A percentile compares a stretch with the other conserved stretches of the same genome.
Conservation (phyloP, 805 yeast species). For the Debaryomyces castellii region DNA sequence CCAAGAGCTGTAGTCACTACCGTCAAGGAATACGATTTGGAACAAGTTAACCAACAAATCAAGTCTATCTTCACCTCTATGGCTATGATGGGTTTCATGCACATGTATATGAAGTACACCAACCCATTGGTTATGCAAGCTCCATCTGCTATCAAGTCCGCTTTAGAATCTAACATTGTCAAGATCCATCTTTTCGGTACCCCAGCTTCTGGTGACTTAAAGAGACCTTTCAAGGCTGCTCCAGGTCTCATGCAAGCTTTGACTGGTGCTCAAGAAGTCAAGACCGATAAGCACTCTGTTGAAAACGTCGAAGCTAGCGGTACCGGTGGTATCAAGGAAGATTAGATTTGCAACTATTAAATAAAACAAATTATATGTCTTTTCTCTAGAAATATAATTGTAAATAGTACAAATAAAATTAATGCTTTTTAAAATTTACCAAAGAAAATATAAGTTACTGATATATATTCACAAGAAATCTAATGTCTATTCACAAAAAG, state of each 20-base stretch:
- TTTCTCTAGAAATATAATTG: neutral
- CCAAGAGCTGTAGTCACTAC: constrained; percentile 83
- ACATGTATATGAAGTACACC: constrained; percentile 93
- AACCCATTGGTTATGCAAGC: constrained; percentile 96
- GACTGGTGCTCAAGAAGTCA: constrained; percentile 61
- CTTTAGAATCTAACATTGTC: constrained; percentile 85
- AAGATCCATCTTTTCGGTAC: constrained; percentile 84
- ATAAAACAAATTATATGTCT: neutral
- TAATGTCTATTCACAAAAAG: neutral
- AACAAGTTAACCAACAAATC: constrained; percentile 76
- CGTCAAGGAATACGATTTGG: constrained; percentile 89
- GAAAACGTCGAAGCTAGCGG: constrained; percentile 85
- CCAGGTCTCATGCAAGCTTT: constrained; percentile 53
- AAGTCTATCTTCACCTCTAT: constrained; percentile 83
- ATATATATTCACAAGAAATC: neutral
- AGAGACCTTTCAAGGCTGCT: constrained; percentile 94
- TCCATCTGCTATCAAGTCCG: constrained; percentile 84
- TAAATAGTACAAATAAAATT: neutral
- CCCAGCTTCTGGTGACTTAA: constrained; percentile 84
- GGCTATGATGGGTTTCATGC: constrained; percentile 99
- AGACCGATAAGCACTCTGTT: constrained; percentile 85
- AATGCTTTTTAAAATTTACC: neutral
- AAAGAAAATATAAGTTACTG: neutral
- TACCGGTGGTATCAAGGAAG: constrained; percentile 84
- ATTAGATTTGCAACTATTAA: constrained; percentile 37